Evolutionary conservation across 2,329 filamentous ascomycete genomes (phyloP), one percentile per base, ranked within the genome.

Genomic region (Fusarium oligoseptatum): DNA sequence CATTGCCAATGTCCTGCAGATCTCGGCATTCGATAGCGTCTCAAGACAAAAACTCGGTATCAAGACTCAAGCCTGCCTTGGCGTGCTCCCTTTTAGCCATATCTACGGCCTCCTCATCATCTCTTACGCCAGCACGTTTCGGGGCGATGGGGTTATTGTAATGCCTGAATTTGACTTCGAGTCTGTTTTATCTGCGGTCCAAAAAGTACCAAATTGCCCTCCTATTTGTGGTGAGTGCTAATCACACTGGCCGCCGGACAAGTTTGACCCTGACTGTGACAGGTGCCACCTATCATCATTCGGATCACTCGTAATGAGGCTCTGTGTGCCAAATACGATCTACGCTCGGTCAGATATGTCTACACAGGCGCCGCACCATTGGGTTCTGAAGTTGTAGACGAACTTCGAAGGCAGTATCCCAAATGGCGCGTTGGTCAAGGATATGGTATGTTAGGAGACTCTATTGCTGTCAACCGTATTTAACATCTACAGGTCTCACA

Each of bases 91-190:
- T 0, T 91, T 94, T 78, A 95, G 92, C 73, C 94, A 97, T 79
- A 96, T 97, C 72, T 97, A 96, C 81, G 90, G 90, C 8, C 84
- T 97, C 32, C 89, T 95, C 5, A 89, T 94, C n/a, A 90, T 94
- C 68, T 90, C 89, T 48, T 92, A 94, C 80, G 82, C 87, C 0
- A 87, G 87, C 29, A 86, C 90, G 3, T 57, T 57, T 17, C 32
- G 55, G 15, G 94, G 94, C 14, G 94, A 97, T 75, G 90, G 91
- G 67, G 86, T 93, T 9, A 87, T 96, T 62, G 88, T 95, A 9
- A 85, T 96, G 36, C 91, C 88, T 45, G 94, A 93, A 76, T 97
- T 95, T 78, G 93, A 95, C 60, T 87, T 95, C 60, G 84, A 87
- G 12, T 83, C 85, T 1, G 92, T 90, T 66, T 84, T 96, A 4